Percentiles rank a stretch among this genome's conserved stretches.
These are phyloP conservation scores for Remersonia thermophila DNA, from an alignment of 2,329 filamentous ascomycete species.

Conservation along the genomic window DNA sequence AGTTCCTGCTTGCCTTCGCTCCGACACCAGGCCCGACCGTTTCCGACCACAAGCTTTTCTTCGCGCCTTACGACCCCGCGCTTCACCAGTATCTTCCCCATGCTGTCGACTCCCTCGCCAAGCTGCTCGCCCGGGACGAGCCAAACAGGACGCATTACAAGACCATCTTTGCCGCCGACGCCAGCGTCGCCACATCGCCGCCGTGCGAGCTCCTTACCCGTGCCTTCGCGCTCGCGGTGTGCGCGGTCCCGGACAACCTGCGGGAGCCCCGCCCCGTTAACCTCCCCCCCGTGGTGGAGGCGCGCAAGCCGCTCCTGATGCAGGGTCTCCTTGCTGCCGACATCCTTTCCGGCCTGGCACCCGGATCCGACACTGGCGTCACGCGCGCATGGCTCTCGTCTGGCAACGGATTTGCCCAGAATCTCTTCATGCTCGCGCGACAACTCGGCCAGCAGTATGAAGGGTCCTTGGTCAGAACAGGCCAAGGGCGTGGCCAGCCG, in stretches of 20 bases:
- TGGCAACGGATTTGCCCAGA: constrained; percentile 71
- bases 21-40: constrained; percentile 59
- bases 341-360: constrained; percentile 64
- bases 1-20: constrained; percentile 84
- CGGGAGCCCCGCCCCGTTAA: constrained; percentile 44
- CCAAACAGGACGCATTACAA: constrained; percentile 81
- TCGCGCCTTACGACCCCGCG: constrained; percentile 67
- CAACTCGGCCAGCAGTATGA: constrained; percentile 56
- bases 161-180: constrained; percentile 65
- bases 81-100: constrained; percentile 80
- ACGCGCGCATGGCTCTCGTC: constrained; percentile 73
- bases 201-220: constrained; percentile 74
- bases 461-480: constrained; percentile 28
- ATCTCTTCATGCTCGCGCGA: constrained; percentile 62
- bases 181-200: constrained; percentile 37
- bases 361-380: constrained; percentile 48
- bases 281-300: constrained; percentile 58
- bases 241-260: constrained; percentile 61
- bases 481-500: constrained; percentile 13
- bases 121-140: constrained; percentile 83
- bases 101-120: constrained; percentile 81
- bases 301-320: constrained; percentile 78
- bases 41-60: constrained; percentile 50
- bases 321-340: constrained; percentile 86
- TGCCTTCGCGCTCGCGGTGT: constrained; percentile 76